Conservation (phyloP, 345 rosid genomes). For the Bruguiera sexangula region DNA sequence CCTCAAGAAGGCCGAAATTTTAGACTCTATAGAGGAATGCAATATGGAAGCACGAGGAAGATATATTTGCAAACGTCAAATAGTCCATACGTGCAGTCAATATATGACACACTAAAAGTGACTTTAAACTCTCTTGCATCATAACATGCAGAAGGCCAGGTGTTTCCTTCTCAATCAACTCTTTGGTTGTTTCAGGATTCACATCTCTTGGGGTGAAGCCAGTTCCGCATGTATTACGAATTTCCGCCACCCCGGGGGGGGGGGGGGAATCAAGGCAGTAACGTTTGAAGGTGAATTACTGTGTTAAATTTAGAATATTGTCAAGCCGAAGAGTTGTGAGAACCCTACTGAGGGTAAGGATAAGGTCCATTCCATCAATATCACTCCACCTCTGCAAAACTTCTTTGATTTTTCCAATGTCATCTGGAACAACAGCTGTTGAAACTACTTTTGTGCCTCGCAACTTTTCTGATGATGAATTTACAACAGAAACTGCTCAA, state of each 20-base stretch:
- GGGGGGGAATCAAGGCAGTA: constrained; percentile 2
- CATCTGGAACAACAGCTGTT: constrained; percentile 80
- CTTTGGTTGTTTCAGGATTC: constrained; percentile 94
- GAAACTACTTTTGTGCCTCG: constrained; percentile 79
- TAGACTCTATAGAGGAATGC: too few relatives aligned
- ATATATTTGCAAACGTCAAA: neutral
- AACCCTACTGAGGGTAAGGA: constrained; percentile 74
- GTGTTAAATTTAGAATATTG: neutral
- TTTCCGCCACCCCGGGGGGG: neutral
- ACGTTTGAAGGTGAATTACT: neutral
- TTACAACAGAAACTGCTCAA: constrained; percentile 67
- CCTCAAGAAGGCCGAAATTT: too few relatives aligned
- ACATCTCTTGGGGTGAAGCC: constrained; percentile 95
- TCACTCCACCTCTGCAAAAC: constrained; percentile 77
- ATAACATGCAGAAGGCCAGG: constrained; percentile 86
- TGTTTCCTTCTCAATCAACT: constrained; percentile 77
- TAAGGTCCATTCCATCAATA: constrained; percentile 68
- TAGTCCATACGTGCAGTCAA: neutral
- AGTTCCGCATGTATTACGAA: constrained; percentile 63
- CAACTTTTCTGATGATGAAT: constrained; percentile 76
- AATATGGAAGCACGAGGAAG: neutral
- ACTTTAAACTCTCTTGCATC: constrained; percentile 98
- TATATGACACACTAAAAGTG: constrained; percentile 14
- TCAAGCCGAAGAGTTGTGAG: constrained; percentile 6
- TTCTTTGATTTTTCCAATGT: constrained; percentile 63